Evolutionary conservation across 257 asterid genomes (phyloP).

Genomic region (Salvia miltiorrhiza): DNA sequence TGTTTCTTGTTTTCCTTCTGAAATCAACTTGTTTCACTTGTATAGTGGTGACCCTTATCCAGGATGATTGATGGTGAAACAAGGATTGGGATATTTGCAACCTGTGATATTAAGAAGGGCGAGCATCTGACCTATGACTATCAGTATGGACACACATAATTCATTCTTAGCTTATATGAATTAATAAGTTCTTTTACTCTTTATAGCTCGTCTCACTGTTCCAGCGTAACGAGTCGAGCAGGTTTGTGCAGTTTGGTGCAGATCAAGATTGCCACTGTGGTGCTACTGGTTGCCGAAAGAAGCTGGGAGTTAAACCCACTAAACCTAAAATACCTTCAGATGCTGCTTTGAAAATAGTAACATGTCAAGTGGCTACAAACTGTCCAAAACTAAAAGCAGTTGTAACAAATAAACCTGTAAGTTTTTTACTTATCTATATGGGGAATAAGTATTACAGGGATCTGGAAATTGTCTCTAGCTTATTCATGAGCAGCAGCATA

Average conservation of each 20-base stretch:
- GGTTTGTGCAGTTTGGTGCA: slow-evolving; percentile 99
- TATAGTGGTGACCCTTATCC: slow-evolving; percentile 18
- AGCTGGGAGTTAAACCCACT: slow-evolving; percentile 81
- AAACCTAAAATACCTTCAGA: slow-evolving; percentile 62
- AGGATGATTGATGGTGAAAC: slow-evolving; percentile 96
- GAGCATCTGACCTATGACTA: slow-evolving; percentile 94
- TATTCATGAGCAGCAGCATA: background rate
- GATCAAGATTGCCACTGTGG: slow-evolving; percentile 98
- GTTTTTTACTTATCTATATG: slow-evolving; percentile 12
- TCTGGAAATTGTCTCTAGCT: background rate
- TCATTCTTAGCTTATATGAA: slow-evolving; percentile 7
- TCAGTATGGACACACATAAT: slow-evolving; percentile 61
- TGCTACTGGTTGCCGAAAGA: slow-evolving; percentile 72
- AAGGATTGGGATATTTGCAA: slow-evolving; percentile 96
- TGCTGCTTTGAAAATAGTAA: slow-evolving; percentile 64
- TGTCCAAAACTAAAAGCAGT: slow-evolving; percentile 46
- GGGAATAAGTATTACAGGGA: background rate
- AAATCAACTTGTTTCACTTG: slow-evolving; percentile 12
- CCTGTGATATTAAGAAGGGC: slow-evolving; percentile 75
- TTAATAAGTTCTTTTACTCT: slow-evolving; percentile 1
- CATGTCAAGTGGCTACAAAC: slow-evolving; percentile 58
- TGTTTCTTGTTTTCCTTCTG: background rate
- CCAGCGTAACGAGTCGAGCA: slow-evolving; percentile 62
- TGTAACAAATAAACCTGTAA: slow-evolving; percentile 45
- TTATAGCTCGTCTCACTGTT: slow-evolving; percentile 15